Percentiles rank a stretch among this genome's conserved stretches.
Evolutionary conservation across 1,139 yeast genomes (phyloP).

Genomic region (Ogataea hybrid): DNA sequence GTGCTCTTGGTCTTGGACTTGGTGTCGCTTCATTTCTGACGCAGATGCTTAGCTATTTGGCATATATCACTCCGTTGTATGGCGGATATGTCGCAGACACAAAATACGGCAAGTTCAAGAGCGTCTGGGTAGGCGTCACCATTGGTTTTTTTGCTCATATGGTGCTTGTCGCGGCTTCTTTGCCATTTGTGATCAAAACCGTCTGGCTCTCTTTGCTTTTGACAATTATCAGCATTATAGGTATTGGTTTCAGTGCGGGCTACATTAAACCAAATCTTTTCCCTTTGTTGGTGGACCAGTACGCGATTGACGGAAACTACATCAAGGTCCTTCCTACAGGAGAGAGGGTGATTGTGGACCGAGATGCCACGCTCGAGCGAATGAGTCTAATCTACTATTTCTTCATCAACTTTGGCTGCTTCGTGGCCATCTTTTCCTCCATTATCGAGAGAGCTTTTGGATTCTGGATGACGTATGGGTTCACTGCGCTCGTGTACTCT

Average conservation of each 20-base stretch:
- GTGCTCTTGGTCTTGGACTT: constrained; percentile 43
- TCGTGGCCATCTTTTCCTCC: constrained; percentile 75
- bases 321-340: constrained; percentile 38
- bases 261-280: constrained; percentile 51
- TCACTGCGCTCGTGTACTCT: constrained; percentile 52
- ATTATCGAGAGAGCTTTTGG: constrained; percentile 68
- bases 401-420: constrained; percentile 78
- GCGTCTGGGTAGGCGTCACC: constrained; percentile 42
- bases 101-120: constrained; percentile 40
- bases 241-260: constrained; percentile 45
- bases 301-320: constrained; percentile 44
- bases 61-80: constrained; percentile 42
- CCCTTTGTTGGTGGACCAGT: constrained; percentile 53
- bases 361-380: constrained; percentile 68
- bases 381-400: constrained; percentile 76
- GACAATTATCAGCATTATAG: constrained; percentile 38
- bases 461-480: constrained; percentile 72
- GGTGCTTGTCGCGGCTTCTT: constrained; percentile 40
- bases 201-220: constrained; percentile 37
- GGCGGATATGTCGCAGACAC: constrained; percentile 48
- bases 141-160: constrained; percentile 42
- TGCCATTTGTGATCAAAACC: constrained; percentile 37
- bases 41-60: constrained; percentile 40
- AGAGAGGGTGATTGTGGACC: constrained; percentile 68
- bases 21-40: constrained; percentile 42